phyloP scores from a whole-genome alignment of 73 alveolate genomes.

The Blepharisma japonicum region DNA sequence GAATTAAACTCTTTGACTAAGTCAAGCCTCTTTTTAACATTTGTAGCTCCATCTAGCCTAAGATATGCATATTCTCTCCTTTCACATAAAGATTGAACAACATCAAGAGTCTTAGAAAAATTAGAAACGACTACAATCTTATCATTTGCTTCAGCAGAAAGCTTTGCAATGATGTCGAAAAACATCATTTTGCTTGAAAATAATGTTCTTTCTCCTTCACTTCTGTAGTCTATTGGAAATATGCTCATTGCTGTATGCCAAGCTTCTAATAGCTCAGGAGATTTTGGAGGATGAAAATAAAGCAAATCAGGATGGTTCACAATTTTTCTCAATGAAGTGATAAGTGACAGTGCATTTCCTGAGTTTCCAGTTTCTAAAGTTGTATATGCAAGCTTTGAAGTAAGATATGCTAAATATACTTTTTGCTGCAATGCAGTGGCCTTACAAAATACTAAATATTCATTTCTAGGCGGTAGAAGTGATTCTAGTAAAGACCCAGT shows the following conservation, averaged over 20 bases:
- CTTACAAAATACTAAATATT: constrained; percentile 84
- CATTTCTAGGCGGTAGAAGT: constrained; percentile 89
- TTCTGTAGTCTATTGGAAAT: not conserved
- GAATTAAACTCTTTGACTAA: constrained; percentile 40
- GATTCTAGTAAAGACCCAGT: constrained; percentile 81
- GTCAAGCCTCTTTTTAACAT: constrained; percentile 29
- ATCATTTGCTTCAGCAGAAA: not conserved
- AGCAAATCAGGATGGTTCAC: constrained; percentile 55
- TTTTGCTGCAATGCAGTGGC: constrained; percentile 75
- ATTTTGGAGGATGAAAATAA: constrained; percentile 24
- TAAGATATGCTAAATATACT: constrained; percentile 71
- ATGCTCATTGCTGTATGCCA: not conserved
- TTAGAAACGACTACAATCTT: constrained; percentile 32
- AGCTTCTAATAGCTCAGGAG: not conserved
- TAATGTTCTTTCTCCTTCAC: not conserved
- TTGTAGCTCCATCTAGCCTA: constrained; percentile 49
- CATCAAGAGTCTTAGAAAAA: constrained; percentile 43
- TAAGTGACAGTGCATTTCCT: not conserved
- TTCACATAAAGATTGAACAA: constrained; percentile 24
- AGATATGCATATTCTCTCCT: constrained; percentile 24
- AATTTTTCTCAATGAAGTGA: constrained; percentile 39
- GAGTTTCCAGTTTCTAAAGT: constrained; percentile 22
- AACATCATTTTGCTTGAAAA: constrained; percentile 10
- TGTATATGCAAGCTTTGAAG: constrained; percentile 3
- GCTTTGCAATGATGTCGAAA: not conserved